Percentiles rank a stretch among this genome's conserved stretches.
Evolutionary conservation across 305 asterid genomes (phyloP).

Genomic region (Plantago rigida): DNA sequence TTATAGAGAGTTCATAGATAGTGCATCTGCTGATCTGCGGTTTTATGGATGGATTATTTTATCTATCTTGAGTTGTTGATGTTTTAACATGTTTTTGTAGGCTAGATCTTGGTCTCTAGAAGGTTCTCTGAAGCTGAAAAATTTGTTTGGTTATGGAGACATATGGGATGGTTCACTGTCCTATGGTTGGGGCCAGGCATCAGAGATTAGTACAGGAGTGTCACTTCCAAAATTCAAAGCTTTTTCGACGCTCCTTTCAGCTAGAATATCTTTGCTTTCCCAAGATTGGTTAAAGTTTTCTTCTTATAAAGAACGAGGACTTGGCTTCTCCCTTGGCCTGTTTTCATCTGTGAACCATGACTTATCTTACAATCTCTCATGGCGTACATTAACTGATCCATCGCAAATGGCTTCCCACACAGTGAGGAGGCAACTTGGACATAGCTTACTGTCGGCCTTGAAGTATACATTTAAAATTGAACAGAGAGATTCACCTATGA

Average conservation of each 20-base stretch:
- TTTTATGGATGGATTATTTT: neutral
- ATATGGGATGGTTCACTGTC: constrained; percentile 81
- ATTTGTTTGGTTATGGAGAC: constrained; percentile 88
- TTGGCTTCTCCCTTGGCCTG: constrained; percentile 74
- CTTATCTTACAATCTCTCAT: constrained; percentile 66
- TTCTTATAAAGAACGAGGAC: constrained; percentile 71
- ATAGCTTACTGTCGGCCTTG: constrained; percentile 62
- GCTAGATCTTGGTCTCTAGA: constrained; percentile 79
- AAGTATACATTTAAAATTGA: constrained; percentile 74
- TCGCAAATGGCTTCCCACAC: constrained; percentile 73
- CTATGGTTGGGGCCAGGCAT: constrained; percentile 77
- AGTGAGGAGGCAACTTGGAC: constrained; percentile 97
- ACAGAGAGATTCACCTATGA: constrained; percentile 57
- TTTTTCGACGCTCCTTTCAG: constrained; percentile 53
- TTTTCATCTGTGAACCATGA: constrained; percentile 65
- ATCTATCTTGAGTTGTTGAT: constrained; percentile 24
- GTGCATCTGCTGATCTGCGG: neutral
- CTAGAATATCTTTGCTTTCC: constrained; percentile 64
- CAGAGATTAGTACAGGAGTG: constrained; percentile 73
- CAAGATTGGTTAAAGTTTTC: constrained; percentile 95
- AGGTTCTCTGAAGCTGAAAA: constrained; percentile 66
- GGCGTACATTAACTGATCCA: constrained; percentile 85
- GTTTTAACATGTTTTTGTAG: constrained; percentile 40
- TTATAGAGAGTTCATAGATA: too few relatives aligned
- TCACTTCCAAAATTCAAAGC: constrained; percentile 65